These are phyloP conservation scores for Quercus robur DNA, from an alignment of 306 rosid species.

Conservation along the genomic window DNA sequence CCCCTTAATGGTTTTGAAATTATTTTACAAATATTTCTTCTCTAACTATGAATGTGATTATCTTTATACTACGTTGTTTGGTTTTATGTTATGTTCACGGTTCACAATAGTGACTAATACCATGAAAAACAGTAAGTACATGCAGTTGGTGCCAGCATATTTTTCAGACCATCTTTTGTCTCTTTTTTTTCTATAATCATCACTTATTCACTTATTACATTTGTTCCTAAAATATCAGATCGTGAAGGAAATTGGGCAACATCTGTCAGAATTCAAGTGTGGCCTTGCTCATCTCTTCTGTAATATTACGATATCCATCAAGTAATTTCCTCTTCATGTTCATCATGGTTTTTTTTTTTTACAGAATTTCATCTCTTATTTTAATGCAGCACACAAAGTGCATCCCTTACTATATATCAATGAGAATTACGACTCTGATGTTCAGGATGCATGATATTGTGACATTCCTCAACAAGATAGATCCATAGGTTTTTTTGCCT, in stretches of 20 bases:
- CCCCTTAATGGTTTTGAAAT: background rate
- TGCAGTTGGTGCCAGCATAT: background rate
- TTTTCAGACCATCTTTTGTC: background rate
- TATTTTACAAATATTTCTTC: background rate
- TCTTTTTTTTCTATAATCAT: too few relatives aligned
- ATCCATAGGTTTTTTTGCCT: constrained; percentile 65
- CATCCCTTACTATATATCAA: constrained; percentile 78
- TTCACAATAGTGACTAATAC: background rate
- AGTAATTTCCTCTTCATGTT: background rate
- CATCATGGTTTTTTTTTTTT: background rate
- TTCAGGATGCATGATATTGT: constrained; percentile 66
- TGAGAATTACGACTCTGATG: constrained; percentile 90
- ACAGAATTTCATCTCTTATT: constrained; percentile 13
- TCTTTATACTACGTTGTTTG: background rate
- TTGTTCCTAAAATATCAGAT: constrained; percentile 38
- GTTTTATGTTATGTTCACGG: background rate
- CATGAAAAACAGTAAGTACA: background rate
- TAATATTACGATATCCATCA: constrained; percentile 19
- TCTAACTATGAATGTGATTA: background rate
- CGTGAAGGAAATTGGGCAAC: constrained; percentile 67
- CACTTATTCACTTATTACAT: background rate
- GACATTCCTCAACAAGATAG: constrained; percentile 71
- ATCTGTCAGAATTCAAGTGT: constrained; percentile 79
- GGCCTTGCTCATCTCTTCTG: constrained; percentile 95
- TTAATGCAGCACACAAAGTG: constrained; percentile 82